Evolutionary conservation across 2,329 filamentous ascomycete genomes (phyloP), one percentile per base, ranked within the genome.

Genomic region (Dactylellina leptospora): DNA sequence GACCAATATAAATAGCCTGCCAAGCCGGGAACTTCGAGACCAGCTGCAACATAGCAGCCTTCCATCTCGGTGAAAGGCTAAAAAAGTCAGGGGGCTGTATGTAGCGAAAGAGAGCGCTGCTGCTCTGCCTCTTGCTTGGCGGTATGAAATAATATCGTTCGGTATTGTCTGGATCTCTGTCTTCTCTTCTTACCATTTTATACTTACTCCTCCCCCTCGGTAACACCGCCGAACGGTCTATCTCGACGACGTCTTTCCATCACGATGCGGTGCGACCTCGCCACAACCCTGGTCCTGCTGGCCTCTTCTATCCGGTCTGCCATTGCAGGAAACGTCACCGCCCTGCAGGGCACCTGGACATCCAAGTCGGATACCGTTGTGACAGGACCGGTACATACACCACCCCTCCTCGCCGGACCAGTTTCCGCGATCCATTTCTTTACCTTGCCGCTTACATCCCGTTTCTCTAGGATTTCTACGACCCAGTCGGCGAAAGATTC

Each of bases 261-360:
- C 40, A 55, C 38, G 25, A 72, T 72, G 68, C 45, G 59, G 16
- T 18, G 28, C 30, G 22, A 47, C 20, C 20, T 72, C 13, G 45
- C 59, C 11, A 30, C 53, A 16, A 20, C 45, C 3, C 27, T 55
- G 20, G 3, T 55, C 20, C 45, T 72, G 28, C 30, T 64, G 4
- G 47, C 45, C 40, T 45, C 50, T n/a, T 60, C 44, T 10, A 51
- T 73, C 74, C 53, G 77, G 79, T 78, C 79, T 68, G 77, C 79
- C 51, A 79, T 80, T 54, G 80, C 82, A 28, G 80, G 79, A 77
- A 76, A 78, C 36, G 81, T 84, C 74, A 78, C 82, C 28, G 80
- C 84, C 56, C 80, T 90, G 28, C 83, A 86, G n/a, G 88, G 88
- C 68, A 91, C 88, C 68, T 91, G 88, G 88, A 85, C 85, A 13